Base-by-base conservation (phyloP, 75 land plant species). In the Cunninghamia lanceolata region DNA sequence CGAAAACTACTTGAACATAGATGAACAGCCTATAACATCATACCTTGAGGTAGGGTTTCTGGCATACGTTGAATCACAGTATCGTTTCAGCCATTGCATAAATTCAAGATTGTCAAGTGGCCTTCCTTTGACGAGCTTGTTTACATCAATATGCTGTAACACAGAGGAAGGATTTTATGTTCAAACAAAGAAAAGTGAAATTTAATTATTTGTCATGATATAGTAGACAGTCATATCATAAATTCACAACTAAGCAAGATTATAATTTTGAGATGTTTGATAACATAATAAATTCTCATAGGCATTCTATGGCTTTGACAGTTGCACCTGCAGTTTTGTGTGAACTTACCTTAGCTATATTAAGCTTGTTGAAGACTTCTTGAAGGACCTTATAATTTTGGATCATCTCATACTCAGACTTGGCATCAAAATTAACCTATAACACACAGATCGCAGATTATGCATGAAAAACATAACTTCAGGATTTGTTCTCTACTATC, bases 31-130 rank as follows among this genome's bases (percentile, higher is more conserved):
- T 45, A 36, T 45, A 9, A 85, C 74, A 30, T 84, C 89, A 94
- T 94, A 73, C 89, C 75, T 88, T 82, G 19, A 73, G 13, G 45
- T 46, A 14, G 6, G 28, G 42, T 84, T 84, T 88, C 87, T 83
- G n/a, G 45, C 74, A 73, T 71, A 85, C 14, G 88, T 47, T 10
- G 89, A 90, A 66, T 91, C 92, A 68, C 92, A 91, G 47, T 91
- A 91, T 54, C 92, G 85, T 84, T 91, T 91, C 91, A 91, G 82
- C 92, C 92, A 91, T 85, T 91, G 92, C 85, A 91, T 82, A 75
- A 91, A 91, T 74, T 91, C 92, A 85, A 91, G 85, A 84, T 91
- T 91, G 84, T 91, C 92, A 30, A 91, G 85, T 45, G 92, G 92
- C 77, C 92, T 84, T 53, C 92, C 92, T 63, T 91, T 91, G 75